Evolutionary conservation across 1,139 yeast species (phyloP).

Genomic region (Candida pseudoviswanathii): DNA sequence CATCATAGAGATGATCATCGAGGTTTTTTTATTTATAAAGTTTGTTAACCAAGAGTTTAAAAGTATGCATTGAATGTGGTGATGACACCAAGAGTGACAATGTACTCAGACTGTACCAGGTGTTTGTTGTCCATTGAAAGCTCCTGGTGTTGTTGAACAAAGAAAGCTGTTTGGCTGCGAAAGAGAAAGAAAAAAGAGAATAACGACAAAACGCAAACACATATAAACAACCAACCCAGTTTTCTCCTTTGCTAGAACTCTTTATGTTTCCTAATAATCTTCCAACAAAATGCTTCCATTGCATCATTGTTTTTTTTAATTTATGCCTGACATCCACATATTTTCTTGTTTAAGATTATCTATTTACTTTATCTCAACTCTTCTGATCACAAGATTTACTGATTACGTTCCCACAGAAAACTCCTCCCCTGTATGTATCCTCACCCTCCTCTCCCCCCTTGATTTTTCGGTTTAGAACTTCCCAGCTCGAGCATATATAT

Average conservation of each 20-base stretch:
- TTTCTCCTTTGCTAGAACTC: background rate
- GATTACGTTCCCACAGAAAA: background rate
- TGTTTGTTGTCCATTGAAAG: too few species aligned
- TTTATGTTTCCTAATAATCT: background rate
- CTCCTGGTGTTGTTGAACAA: background rate
- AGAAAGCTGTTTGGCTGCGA: conserved; percentile 5
- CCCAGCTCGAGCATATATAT: conserved; percentile 2
- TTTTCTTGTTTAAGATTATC: conserved; percentile 1
- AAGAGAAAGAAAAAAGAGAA: background rate
- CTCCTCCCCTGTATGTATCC: background rate
- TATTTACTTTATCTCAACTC: background rate
- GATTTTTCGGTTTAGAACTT: conserved; percentile 1
- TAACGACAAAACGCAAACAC: background rate
- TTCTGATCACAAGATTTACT: background rate
- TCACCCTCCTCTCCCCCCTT: background rate
- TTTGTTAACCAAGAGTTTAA: too few species aligned
- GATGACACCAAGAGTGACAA: too few species aligned
- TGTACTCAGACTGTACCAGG: background rate
- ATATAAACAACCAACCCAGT: background rate
- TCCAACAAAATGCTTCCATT: background rate
- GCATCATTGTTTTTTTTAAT: background rate
- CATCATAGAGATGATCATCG: background rate
- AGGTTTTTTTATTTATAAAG: too few species aligned
- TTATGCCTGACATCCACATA: background rate
- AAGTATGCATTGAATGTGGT: too few species aligned